A percentile compares a stretch with the other conserved stretches of the same genome.
Evolutionary conservation across 306 rosid genomes (phyloP).

Genomic region (Cucurbita argyrosperma): DNA sequence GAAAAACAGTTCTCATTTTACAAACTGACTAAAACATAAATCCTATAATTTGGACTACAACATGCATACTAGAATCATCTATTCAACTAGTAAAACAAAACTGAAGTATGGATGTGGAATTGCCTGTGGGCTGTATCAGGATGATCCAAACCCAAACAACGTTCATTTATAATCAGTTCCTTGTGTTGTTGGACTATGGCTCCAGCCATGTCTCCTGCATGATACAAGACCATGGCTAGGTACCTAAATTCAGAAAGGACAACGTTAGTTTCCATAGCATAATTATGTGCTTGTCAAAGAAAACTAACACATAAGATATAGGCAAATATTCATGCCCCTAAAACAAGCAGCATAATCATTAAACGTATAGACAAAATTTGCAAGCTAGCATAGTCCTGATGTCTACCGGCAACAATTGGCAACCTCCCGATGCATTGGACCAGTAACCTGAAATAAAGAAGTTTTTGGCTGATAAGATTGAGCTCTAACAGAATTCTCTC

Average conservation of each 20-base stretch:
- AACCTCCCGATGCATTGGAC: constrained; percentile 97
- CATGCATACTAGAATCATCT: not conserved
- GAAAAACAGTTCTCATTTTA: not conserved
- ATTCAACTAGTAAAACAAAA: not conserved
- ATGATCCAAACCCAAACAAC: constrained; percentile 92
- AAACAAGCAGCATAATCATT: not conserved
- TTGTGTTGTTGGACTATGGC: constrained; percentile 96
- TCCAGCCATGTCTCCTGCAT: constrained; percentile 98
- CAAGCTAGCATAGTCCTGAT: not conserved
- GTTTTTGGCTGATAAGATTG: not conserved
- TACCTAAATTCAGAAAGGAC: constrained; percentile 41
- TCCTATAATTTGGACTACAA: not conserved
- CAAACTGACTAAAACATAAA: not conserved
- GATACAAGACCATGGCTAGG: constrained; percentile 98
- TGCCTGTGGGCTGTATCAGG: constrained; percentile 99
- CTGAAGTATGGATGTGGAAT: constrained; percentile 7
- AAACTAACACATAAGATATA: not conserved
- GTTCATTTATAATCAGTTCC: constrained; percentile 91
- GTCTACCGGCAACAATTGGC: constrained; percentile 92
- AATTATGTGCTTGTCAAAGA: not conserved
- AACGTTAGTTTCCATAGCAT: not conserved
- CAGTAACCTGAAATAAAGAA: constrained; percentile 62
- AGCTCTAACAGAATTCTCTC: not conserved
- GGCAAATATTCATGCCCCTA: not conserved
- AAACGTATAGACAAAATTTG: constrained; percentile 11